A percentile compares a stretch with the other conserved stretches of the same genome.
phyloP scores from a whole-genome alignment of 2,329 filamentous ascomycete genomes.

The Penicillium sp. region DNA sequence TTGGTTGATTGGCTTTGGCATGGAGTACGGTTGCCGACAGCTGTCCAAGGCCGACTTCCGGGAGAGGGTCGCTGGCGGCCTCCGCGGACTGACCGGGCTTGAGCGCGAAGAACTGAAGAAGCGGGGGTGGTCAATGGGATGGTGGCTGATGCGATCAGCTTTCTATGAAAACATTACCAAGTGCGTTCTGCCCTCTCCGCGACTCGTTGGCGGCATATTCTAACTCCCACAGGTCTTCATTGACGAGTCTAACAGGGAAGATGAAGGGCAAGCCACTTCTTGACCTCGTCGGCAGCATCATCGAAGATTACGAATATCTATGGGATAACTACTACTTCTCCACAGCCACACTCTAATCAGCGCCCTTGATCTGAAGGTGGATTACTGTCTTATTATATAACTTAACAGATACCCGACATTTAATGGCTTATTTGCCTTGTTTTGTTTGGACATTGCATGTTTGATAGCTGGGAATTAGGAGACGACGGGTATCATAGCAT shows the following conservation, averaged over 20 bases:
- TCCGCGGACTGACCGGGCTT: conserved; percentile 78
- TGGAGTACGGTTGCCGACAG: conserved; percentile 90
- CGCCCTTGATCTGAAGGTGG: not conserved
- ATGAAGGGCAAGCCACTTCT: conserved; percentile 76
- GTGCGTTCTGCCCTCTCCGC: conserved; percentile 43
- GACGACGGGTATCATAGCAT: conserved; percentile 8
- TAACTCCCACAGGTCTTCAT: conserved; percentile 55
- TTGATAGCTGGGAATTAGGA: not conserved
- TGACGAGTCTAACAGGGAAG: conserved; percentile 72
- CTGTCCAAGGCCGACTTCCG: conserved; percentile 71
- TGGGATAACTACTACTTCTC: conserved; percentile 98
- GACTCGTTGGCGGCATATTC: conserved; percentile 14
- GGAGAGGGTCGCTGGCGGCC: conserved; percentile 68
- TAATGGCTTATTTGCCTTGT: conserved; percentile 13
- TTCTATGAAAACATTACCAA: conserved; percentile 91
- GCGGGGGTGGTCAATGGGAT: conserved; percentile 86
- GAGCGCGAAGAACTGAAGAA: conserved; percentile 90
- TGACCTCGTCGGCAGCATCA: conserved; percentile 78
- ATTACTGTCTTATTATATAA: not conserved
- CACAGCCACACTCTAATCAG: conserved; percentile 57
- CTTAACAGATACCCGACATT: conserved; percentile 14
- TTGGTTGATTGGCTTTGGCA: conserved; percentile 82
- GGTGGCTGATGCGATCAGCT: conserved; percentile 97
- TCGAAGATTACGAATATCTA: conserved; percentile 96
- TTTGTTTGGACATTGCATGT: conserved; percentile 11